Percentiles rank a stretch among this genome's conserved stretches.
phyloP scores from a whole-genome alignment of 768 basidiomycete genomes.

The Daedaleopsis sinensis region DNA sequence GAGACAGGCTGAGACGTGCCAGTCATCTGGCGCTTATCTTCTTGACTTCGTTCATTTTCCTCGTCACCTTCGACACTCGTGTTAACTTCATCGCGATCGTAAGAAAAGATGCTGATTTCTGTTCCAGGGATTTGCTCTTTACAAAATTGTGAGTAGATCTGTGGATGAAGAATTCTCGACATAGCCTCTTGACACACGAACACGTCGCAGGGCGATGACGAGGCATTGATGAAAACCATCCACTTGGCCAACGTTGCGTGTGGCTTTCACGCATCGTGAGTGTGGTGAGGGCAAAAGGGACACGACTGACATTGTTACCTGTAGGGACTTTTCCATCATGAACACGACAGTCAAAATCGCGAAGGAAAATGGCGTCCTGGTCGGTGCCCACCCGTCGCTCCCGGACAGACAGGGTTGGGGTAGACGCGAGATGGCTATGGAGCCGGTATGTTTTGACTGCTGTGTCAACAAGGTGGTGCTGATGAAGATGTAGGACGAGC shows the following conservation, averaged over 20 bases:
- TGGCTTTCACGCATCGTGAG: slow-evolving; percentile 67
- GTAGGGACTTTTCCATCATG: slow-evolving; percentile 68
- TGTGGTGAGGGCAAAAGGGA: no score
- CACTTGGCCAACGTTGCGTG: slow-evolving; percentile 56
- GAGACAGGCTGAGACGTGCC: no score
- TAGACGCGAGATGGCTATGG: slow-evolving; percentile 63
- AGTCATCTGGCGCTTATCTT: no score
- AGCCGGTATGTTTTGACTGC: slow-evolving; percentile 45
- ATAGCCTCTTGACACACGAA: not conserved
- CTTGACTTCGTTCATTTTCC: no score
- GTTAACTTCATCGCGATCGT: not conserved
- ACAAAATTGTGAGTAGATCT: slow-evolving; percentile 29
- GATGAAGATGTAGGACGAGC: slow-evolving; percentile 46
- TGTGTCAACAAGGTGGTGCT: not conserved
- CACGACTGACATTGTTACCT: no score
- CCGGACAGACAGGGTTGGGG: slow-evolving; percentile 70
- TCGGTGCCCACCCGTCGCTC: slow-evolving; percentile 72
- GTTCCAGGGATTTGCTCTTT: slow-evolving; percentile 31
- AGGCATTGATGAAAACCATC: slow-evolving; percentile 36
- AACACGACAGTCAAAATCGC: slow-evolving; percentile 60
- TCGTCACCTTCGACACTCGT: no score
- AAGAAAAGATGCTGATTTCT: not conserved
- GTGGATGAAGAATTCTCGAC: no score
- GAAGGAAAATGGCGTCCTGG: slow-evolving; percentile 53
- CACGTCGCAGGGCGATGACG: slow-evolving; percentile 31